These are phyloP conservation scores for Panicum hallii DNA, from an alignment of 202 grass and related monocot species.

Conservation along the genomic window DNA sequence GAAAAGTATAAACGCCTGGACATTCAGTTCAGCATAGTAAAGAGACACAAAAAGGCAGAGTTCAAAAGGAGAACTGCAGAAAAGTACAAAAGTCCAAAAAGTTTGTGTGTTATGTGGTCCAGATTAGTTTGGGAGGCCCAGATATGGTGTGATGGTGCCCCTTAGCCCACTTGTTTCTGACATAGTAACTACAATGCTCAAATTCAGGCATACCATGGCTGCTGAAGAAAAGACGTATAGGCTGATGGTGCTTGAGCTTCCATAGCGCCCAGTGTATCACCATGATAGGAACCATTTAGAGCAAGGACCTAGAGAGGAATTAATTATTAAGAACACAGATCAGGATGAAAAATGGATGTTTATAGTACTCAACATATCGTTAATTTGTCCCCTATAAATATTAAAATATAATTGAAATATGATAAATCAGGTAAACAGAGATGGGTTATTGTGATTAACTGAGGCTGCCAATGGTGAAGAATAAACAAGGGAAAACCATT, in stretches of 20 bases:
- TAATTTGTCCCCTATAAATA: slow-evolving; percentile 1
- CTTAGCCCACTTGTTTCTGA: background rate
- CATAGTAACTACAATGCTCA: slow-evolving; percentile 7
- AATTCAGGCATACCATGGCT: slow-evolving; percentile 76
- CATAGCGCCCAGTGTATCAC: slow-evolving; percentile 97
- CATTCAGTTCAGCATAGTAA: slow-evolving; percentile 4
- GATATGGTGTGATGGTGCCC: background rate
- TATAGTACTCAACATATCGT: background rate
- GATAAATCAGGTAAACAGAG: background rate
- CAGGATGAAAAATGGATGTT: background rate
- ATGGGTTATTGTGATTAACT: background rate
- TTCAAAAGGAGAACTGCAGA: background rate
- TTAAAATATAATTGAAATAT: background rate
- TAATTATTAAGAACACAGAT: slow-evolving; percentile 18
- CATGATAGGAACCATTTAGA: slow-evolving; percentile 89
- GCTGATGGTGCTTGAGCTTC: slow-evolving; percentile 96
- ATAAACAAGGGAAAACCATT: background rate
- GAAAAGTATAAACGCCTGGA: background rate
- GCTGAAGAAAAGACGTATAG: slow-evolving; percentile 91
- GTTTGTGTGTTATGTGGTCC: background rate
- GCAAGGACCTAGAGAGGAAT: slow-evolving; percentile 62
- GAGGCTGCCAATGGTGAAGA: background rate
- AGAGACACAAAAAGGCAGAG: background rate
- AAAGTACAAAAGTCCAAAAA: background rate
- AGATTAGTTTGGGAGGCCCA: background rate